phyloP scores from a whole-genome alignment of 75 land plant species.

The Adiantum capillusveneris region DNA sequence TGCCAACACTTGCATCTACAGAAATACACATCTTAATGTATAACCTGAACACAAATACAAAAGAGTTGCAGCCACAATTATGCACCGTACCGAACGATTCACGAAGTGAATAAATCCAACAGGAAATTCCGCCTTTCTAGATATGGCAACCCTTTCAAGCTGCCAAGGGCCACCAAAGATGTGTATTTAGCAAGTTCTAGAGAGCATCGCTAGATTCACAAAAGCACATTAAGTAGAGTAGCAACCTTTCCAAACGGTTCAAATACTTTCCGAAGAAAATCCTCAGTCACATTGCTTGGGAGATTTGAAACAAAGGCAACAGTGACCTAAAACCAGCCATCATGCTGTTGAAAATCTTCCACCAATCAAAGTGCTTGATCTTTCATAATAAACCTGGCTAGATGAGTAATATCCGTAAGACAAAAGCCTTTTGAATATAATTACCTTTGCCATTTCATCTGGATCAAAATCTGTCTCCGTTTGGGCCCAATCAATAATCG shows the following conservation, averaged over 20 bases:
- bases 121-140: slow-evolving; percentile 19
- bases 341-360: not conserved
- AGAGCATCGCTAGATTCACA: too few relatives aligned
- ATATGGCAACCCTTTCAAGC: slow-evolving; percentile 36
- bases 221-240: not conserved
- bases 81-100: slow-evolving; percentile 21
- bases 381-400: too few relatives aligned
- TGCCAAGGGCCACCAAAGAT: slow-evolving; percentile 8
- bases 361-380: too few relatives aligned
- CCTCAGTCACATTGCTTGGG: slow-evolving; percentile 22
- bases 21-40: too few relatives aligned
- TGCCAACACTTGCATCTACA: too few relatives aligned
- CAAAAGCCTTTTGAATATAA: too few relatives aligned
- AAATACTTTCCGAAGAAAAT: slow-evolving; percentile 22
- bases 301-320: slow-evolving; percentile 36
- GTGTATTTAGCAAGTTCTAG: too few relatives aligned
- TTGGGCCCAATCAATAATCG: slow-evolving; percentile 34
- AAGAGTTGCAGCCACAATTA: too few relatives aligned
- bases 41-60: too few relatives aligned
- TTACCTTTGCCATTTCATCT: slow-evolving; percentile 33
- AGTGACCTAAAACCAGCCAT: slow-evolving; percentile 16
- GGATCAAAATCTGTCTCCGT: slow-evolving; percentile 25
- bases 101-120: slow-evolving; percentile 37
- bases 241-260: slow-evolving; percentile 35
- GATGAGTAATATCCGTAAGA: too few relatives aligned